Base-by-base conservation (phyloP, 208 protist species). In the Trypanosoma vivax region DNA sequence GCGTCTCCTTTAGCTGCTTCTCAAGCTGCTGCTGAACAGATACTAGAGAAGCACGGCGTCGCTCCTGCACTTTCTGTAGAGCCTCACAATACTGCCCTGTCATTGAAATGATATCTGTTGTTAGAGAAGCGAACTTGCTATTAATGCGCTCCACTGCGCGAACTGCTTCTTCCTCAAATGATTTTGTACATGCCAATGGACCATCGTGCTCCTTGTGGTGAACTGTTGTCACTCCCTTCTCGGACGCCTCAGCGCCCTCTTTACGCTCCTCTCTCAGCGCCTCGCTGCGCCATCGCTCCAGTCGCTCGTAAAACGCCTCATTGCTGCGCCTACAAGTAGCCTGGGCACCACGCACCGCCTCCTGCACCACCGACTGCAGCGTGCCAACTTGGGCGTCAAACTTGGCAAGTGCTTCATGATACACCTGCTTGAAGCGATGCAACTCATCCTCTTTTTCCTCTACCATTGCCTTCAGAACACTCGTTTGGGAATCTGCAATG, bases 361-460 rank as follows among this genome's bases (percentile, higher is more conserved):
- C 39, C 40, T 78, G 73, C 40, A 93, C 79, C 18, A 76, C 31
- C 2, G 61, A 68, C 60, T 93, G 82, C 28, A 93, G 57, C 27
- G 50, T 24, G 25, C 40, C 18, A 0, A 77, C 62, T 35, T 93
- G 76, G 23, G 70, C 24, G 43, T 93, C 86, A 55, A 94, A 94
- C 9, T 67, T 71, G 7, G 63, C 25, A 23, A 94, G 68, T 0
- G 87, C 79, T 7, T 90, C 83, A 43, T 83, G 73, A 70, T 94
- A 94, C 2, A 74, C 35, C 21, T 69, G 48, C 56, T 88, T 82
- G 67, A 83, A 87, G 16, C 43, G 33, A 33, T 75, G 65, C 39
- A 93, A 65, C 67, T 80, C 75, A 18, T 59, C 65, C 50, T 86
- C 79, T 70, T 90, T 90, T 33, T 90, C 79, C 50, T 75, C 73